Base-by-base conservation (phyloP, 2,329 filamentous ascomycete genomes). In the Cladosporium sp. region DNA sequence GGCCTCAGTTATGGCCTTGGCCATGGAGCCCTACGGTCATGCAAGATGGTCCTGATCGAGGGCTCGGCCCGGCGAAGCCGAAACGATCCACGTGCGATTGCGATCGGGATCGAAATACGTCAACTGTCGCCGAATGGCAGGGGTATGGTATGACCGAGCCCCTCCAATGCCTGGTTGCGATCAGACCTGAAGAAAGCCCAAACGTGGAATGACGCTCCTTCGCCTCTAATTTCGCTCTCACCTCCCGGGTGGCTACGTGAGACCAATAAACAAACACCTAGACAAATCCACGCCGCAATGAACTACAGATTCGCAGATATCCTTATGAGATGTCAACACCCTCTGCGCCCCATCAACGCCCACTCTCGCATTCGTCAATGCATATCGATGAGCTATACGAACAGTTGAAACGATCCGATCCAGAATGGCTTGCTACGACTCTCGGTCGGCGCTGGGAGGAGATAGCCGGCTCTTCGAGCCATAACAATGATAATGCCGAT, bases 361-460 rank as follows among this genome's bases (percentile, higher is more conserved):
- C 22, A 24, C 42, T n/a, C 17, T 7, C 17, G 8, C 32, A 28
- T 32, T 49, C 52, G 2, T 37, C 20, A 19, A 40, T 42, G n/a
- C 10, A 57, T 2, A 24, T 57, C 36, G 54, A 57, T 17, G 54
- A 57, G 9, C 17, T 57, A 10, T 49, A 50, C 36, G 44, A 57
- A 25, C 42, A 40, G 2, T 37, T 63, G 17, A 58, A 61, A 40
- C 39, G 57, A 25, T 42, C 57, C 2, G 61, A 63, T n/a, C 28
- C 25, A 5, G 47, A 58, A 42, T 61, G 61, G 60, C 60, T 63
- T 7, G 40, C 44, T 20, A 19, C 37, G 15, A 61, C 60, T 5
- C 52, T 61, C 28, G 47, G 22, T 9, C 36, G 50, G 39, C 25
- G 52, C 12, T 34, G 32, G 57, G 19, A 39, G 12, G 32, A 47